Evolutionary conservation across 495 filamentous ascomycete species (phyloP).

Genomic region (Neurospora tetraspora): DNA sequence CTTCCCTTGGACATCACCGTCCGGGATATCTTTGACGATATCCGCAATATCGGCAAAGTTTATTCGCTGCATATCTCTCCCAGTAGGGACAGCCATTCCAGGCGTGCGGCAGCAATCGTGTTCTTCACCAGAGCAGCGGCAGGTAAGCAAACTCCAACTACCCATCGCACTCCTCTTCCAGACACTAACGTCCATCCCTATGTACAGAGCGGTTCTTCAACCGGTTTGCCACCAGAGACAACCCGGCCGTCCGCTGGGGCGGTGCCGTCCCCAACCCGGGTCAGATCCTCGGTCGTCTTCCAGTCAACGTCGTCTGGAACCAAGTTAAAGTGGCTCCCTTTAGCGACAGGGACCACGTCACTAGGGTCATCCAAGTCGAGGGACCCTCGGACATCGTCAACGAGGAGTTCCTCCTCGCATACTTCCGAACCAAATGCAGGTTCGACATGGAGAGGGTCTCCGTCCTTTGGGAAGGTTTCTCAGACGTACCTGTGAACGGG

Average conservation of each 20-base stretch:
- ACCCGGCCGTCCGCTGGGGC: neutral
- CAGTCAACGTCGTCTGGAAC: slow-evolving; percentile 7
- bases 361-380: neutral
- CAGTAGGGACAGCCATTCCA: slow-evolving; percentile 10
- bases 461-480: neutral
- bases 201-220: slow-evolving; percentile 12
- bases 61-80: slow-evolving; percentile 28
- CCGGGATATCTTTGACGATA: slow-evolving; percentile 15
- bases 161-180: neutral
- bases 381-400: slow-evolving; percentile 6
- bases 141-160: neutral
- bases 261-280: neutral
- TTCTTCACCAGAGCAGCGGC: slow-evolving; percentile 26
- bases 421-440: slow-evolving; percentile 13
- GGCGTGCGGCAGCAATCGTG: slow-evolving; percentile 26
- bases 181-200: rapidly evolving
- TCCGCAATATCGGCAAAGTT: slow-evolving; percentile 25
- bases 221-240: neutral
- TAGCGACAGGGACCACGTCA: rapidly evolving
- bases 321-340: neutral
- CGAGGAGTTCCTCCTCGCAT: slow-evolving; percentile 7
- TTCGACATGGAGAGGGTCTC: slow-evolving; percentile 11
- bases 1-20: slow-evolving; percentile 19
- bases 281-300: neutral
- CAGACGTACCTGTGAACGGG: too few species aligned